These are phyloP conservation scores for Ulota crispa DNA, from an alignment of 225 moss, liverwort and hornwort genomes.

Conservation along the genomic window DNA sequence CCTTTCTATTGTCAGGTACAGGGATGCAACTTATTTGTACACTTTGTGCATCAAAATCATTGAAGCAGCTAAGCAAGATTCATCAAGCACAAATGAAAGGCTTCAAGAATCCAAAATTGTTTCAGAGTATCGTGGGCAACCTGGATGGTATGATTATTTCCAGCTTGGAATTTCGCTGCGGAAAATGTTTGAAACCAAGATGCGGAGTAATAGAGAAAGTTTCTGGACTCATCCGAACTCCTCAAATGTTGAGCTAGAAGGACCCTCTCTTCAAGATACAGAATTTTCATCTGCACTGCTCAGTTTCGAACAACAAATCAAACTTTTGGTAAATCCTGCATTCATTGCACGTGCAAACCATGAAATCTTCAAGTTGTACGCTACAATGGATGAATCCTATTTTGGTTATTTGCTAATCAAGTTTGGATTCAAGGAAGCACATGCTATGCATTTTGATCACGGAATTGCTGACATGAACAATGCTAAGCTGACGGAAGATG, in stretches of 20 bases:
- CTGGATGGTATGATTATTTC: conserved; percentile 9
- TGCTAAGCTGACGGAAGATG: not conserved
- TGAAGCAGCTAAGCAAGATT: not conserved
- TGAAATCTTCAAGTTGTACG: conserved; percentile 3
- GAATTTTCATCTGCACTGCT: not conserved
- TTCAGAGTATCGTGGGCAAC: not conserved
- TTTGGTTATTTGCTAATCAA: not conserved
- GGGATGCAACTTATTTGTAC: not conserved
- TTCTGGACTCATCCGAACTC: not conserved
- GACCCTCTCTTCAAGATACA: not conserved
- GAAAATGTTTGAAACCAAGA: not conserved
- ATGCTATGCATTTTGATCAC: not conserved
- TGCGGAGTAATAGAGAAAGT: not conserved
- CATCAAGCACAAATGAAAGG: not conserved
- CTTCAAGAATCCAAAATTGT: not conserved
- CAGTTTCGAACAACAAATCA: not conserved
- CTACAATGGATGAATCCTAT: conserved; percentile 8
- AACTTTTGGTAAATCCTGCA: not conserved
- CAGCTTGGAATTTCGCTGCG: not conserved
- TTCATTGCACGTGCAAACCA: conserved; percentile 1
- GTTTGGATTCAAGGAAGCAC: not conserved
- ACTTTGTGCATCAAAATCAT: not conserved
- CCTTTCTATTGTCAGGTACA: not conserved
- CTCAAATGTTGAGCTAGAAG: not conserved
- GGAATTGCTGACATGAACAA: conserved; percentile 1